phyloP scores from a whole-genome alignment of 306 rosid species.

The Quercus bicolor region DNA sequence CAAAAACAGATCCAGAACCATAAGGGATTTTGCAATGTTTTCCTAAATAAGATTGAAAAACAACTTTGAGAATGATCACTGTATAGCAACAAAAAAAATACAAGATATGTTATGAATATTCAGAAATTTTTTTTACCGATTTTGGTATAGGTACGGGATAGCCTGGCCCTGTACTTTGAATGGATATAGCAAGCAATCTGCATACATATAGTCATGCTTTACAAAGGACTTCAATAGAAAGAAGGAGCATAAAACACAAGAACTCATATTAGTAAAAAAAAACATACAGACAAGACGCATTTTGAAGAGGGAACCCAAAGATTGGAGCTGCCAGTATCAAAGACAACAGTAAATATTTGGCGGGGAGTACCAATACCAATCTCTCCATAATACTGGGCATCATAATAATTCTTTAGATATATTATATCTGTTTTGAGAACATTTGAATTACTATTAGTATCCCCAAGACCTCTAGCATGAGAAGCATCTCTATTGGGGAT shows the following conservation, averaged over 20 bases:
- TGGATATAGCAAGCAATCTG: conserved; percentile 71
- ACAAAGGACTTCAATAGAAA: conserved; percentile 3
- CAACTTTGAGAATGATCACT: neutral
- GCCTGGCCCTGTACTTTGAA: conserved; percentile 56
- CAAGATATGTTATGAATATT: neutral
- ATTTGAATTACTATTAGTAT: neutral
- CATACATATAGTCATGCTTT: conserved; percentile 32
- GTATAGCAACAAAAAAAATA: neutral
- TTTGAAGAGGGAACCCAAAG: conserved; percentile 81
- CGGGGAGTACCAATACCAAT: conserved; percentile 74
- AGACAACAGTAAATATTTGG: conserved; percentile 58
- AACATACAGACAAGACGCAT: conserved; percentile 66
- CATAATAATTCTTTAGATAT: conserved; percentile 62
- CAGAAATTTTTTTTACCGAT: conserved; percentile 24
- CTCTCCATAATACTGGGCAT: conserved; percentile 70
- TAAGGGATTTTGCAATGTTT: conserved; percentile 45
- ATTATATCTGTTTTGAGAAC: conserved; percentile 17
- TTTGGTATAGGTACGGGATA: conserved; percentile 42
- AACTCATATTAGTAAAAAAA: neutral
- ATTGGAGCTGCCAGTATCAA: conserved; percentile 78
- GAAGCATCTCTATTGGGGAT: neutral
- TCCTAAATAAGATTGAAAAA: conserved; percentile 29
- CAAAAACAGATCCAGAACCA: conserved; percentile 40
- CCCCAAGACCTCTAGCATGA: neutral
- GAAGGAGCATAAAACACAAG: conserved; percentile 3